Evolutionary conservation across 169 alveolate genomes (phyloP).

Genomic region (Miamiensis avidus): DNA sequence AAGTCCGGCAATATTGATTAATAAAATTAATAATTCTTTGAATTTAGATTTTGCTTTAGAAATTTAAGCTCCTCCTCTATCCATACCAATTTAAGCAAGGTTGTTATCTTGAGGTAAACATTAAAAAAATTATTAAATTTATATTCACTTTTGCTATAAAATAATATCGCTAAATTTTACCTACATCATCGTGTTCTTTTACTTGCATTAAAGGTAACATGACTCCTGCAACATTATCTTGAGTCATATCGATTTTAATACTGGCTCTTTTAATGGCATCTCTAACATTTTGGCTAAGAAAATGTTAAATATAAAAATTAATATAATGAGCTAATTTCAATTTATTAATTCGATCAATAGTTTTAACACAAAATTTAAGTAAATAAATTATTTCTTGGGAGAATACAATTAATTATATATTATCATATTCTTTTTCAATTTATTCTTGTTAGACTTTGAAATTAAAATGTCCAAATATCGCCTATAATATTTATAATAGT

Average conservation of each 20-base stretch:
- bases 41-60: conserved; percentile 67
- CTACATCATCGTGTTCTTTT: conserved; percentile 88
- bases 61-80: conserved; percentile 80
- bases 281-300: conserved; percentile 53
- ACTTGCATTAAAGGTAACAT: conserved; percentile 91
- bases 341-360: not conserved
- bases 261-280: conserved; percentile 94
- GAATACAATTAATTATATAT: not conserved
- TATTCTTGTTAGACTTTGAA: not conserved
- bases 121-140: conserved; percentile 32
- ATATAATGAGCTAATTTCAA: not conserved
- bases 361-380: not conserved
- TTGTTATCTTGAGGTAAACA: not conserved
- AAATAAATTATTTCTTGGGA: no score
- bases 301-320: not conserved
- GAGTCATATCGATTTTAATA: conserved; percentile 87
- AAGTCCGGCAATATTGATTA: conserved; percentile 93
- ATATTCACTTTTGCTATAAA: no score
- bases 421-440: not conserved
- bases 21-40: conserved; percentile 63
- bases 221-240: conserved; percentile 97
- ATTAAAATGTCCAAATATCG: not conserved
- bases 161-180: no score
- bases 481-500: not conserved
- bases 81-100: conserved; percentile 59